Evolutionary conservation across 2,329 filamentous ascomycete genomes (phyloP), one percentile per base, ranked within the genome.

Genomic region (Cercospora sp.): DNA sequence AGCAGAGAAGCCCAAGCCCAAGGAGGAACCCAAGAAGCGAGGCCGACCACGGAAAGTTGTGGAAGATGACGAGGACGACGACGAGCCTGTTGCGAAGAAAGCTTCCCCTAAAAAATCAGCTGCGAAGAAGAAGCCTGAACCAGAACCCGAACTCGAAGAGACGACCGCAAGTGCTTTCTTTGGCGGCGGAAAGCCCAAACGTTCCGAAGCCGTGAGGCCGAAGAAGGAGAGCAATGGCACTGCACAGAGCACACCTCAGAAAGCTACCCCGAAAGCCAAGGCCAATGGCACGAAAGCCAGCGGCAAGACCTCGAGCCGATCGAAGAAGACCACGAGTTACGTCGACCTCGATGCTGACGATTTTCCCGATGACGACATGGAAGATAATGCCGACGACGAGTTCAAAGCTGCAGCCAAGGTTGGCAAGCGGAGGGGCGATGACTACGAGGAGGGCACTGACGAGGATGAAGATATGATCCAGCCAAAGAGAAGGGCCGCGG

Each of bases 21-120:
- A 74, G 67, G 69, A 76, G 77, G 83, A 83, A 65, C 64, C 75
- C 77, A 84, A 77, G 67, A 84, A 84, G 73, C 82, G 82, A 43
- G 79, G 82, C 79, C 80, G 83, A 79, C 79, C 74, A 43, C 73
- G 91, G 66, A 93, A 91, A 75, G 86, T 97, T 40, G 82, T 95
- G 58, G 88, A 93, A 70, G 93, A 97, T 70, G 94, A 92, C 53
- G 91, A 94, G 66, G 90, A 91, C 5, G 83, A 86, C 37, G 81
- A 76, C 26, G 70, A 72, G 60, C 59, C 63, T 34, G 40, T 30
- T 24, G 57, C 66, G 24, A 69, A 67, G n/a, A 71, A 73, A 60
- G 40, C 58, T 9, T 65, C 73, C 16, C 81, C 83, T 8, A 89
- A 88, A 78, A 90, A 89, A 75, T 78, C 55, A 6, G 63, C 85